A percentile compares a stretch with the other conserved stretches of the same genome.
phyloP scores from a whole-genome alignment of 176 grass and related monocot species.

The Elaeis guineensis region DNA sequence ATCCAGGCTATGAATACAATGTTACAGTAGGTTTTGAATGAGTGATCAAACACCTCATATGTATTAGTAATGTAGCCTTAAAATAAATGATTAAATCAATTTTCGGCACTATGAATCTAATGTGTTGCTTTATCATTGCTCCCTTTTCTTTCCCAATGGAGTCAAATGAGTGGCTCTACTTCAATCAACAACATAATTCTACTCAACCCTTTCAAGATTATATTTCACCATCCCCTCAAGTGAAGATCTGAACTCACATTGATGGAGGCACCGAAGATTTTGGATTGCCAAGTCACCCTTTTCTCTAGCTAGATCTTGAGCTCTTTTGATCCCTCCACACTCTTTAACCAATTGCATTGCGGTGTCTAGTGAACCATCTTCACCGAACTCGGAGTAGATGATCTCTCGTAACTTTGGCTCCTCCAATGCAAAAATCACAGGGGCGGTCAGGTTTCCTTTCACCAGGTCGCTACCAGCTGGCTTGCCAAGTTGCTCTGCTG shows the following conservation, averaged over 20 bases:
- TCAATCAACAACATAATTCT: neutral
- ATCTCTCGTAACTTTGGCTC: conserved; percentile 58
- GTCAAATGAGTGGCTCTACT: neutral
- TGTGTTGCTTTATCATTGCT: too few relatives aligned
- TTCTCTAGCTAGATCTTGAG: conserved; percentile 67
- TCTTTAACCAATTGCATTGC: conserved; percentile 64
- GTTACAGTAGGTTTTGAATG: too few relatives aligned
- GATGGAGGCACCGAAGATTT: conserved; percentile 56
- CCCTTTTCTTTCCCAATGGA: too few relatives aligned
- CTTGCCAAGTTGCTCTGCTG: conserved; percentile 78
- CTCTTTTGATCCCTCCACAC: conserved; percentile 44
- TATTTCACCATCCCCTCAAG: conserved; percentile 70
- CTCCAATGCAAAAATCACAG: conserved; percentile 61
- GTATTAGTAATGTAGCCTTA: too few relatives aligned
- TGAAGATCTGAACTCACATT: conserved; percentile 47
- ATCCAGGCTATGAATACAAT: too few relatives aligned
- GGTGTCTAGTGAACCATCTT: conserved; percentile 39
- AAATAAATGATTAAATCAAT: too few relatives aligned
- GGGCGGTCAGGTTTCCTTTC: conserved; percentile 68
- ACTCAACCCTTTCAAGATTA: conserved; percentile 85
- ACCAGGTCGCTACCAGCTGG: conserved; percentile 60
- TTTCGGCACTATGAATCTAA: too few relatives aligned
- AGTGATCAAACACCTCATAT: too few relatives aligned
- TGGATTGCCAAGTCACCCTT: conserved; percentile 51
- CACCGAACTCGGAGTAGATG: conserved; percentile 66